phyloP scores from a whole-genome alignment of 225 moss, liverwort and hornwort genomes.

The Anthoceros angustus region DNA sequence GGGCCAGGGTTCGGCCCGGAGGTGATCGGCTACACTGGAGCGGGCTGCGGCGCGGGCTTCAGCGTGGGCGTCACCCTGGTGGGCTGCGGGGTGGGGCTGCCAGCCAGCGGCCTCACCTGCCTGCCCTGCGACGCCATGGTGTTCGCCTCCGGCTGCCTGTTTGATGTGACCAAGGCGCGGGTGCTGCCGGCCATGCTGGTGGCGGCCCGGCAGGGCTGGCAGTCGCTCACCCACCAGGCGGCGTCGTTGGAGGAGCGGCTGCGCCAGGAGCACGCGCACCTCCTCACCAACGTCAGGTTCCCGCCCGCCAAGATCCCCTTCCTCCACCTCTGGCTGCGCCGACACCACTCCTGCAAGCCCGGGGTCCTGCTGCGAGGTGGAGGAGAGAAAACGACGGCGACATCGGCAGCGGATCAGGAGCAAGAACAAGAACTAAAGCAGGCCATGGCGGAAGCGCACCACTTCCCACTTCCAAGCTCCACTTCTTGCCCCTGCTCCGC shows the following conservation, averaged over 20 bases:
- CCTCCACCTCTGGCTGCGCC: constrained; percentile 4
- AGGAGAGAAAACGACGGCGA: not conserved
- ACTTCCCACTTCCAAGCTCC: too few relatives aligned
- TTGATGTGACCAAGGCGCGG: constrained; percentile 1
- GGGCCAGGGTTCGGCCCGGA: constrained; percentile 84
- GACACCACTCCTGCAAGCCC: not conserved
- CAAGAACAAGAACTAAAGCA: not conserved
- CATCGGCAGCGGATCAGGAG: not conserved
- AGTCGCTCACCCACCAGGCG: constrained; percentile 12
- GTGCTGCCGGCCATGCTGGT: constrained; percentile 18
- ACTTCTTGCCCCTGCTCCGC: too few relatives aligned
- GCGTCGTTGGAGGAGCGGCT: constrained; percentile 10
- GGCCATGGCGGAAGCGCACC: not conserved
- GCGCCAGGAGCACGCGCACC: not conserved
- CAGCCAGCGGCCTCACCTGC: constrained; percentile 47
- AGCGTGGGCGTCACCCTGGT: constrained; percentile 61
- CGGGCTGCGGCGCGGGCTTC: constrained; percentile 69
- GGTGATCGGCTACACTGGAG: constrained; percentile 70
- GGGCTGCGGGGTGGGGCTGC: constrained; percentile 64
- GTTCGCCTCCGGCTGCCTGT: constrained; percentile 5
- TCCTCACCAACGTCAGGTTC: not conserved
- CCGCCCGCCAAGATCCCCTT: not conserved
- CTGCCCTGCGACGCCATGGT: constrained; percentile 39
- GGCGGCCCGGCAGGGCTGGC: constrained; percentile 14
- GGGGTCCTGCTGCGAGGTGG: not conserved